Percentiles rank a stretch among this genome's conserved stretches.
Evolutionary conservation across 371 early-diverging fungal species (phyloP).

Genomic region (Actinomortierella wolfii): DNA sequence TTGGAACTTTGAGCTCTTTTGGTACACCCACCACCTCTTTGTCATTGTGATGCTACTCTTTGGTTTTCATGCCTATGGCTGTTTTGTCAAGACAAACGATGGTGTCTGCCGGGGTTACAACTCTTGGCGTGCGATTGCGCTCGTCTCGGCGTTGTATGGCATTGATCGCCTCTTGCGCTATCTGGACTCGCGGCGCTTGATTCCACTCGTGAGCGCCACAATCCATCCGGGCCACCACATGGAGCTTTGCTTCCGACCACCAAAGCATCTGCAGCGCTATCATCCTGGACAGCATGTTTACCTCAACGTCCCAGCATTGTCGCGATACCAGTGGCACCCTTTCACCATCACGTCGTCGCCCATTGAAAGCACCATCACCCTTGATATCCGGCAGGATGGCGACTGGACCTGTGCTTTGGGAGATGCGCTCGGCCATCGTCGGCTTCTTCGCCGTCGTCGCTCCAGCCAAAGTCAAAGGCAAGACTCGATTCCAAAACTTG

Average conservation of each 20-base stretch:
- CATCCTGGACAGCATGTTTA: slow-evolving; percentile 78
- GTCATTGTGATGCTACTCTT: slow-evolving; percentile 58
- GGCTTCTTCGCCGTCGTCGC: slow-evolving; percentile 16
- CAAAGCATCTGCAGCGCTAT: slow-evolving; percentile 53
- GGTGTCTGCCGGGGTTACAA: slow-evolving; percentile 53
- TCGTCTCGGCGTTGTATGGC: slow-evolving; percentile 59
- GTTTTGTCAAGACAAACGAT: slow-evolving; percentile 60
- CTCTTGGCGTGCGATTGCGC: slow-evolving; percentile 55
- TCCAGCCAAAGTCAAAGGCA: too few species aligned
- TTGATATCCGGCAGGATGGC: slow-evolving; percentile 82
- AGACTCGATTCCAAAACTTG: too few species aligned
- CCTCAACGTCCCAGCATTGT: slow-evolving; percentile 69
- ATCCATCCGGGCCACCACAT: slow-evolving; percentile 73
- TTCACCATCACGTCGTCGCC: slow-evolving; percentile 91
- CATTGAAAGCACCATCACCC: slow-evolving; percentile 71
- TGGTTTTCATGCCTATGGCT: slow-evolving; percentile 66
- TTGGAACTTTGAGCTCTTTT: slow-evolving; percentile 70
- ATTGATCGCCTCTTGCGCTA: slow-evolving; percentile 62
- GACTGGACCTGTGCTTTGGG: slow-evolving; percentile 82
- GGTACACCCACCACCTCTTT: slow-evolving; percentile 76
- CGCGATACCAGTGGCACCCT: slow-evolving; percentile 80
- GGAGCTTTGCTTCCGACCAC: slow-evolving; percentile 68
- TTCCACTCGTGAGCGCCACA: slow-evolving; percentile 60
- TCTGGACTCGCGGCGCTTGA: slow-evolving; percentile 51
- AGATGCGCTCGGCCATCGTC: slow-evolving; percentile 39